A percentile compares a stretch with the other conserved stretches of the same genome.
Conservation (phyloP, 345 rosid species). For the Pugionium dolabratum region DNA sequence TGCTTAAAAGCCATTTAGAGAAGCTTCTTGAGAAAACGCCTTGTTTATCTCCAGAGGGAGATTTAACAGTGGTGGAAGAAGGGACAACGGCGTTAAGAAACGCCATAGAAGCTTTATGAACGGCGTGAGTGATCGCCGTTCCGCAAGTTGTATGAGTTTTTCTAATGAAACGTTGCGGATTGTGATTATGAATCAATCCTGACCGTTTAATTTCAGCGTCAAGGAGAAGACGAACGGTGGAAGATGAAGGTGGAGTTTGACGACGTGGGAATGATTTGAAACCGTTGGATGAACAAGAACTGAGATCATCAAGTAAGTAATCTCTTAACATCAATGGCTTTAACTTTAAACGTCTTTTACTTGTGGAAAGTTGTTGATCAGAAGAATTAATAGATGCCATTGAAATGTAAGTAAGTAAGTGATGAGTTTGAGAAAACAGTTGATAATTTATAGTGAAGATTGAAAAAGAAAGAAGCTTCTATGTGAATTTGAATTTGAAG, state of each 20-base stretch:
- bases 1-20: conserved; percentile 52
- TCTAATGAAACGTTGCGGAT: conserved; percentile 21
- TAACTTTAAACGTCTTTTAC: conserved; percentile 33
- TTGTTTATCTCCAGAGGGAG: conserved; percentile 20
- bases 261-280: conserved; percentile 87
- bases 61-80: conserved; percentile 32
- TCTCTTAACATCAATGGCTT: conserved; percentile 74
- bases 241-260: conserved; percentile 32
- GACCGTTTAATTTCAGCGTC: conserved; percentile 61
- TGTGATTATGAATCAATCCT: conserved; percentile 25
- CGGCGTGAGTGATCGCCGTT: conserved; percentile 47
- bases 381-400: conserved; percentile 42
- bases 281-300: conserved; percentile 89
- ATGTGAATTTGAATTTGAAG: conserved; percentile 35
- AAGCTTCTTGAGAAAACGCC: conserved; percentile 47
- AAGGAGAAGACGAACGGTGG: conserved; percentile 64
- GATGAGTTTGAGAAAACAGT: conserved; percentile 3
- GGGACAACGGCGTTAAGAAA: conserved; percentile 65
- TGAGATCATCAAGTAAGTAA: conserved; percentile 67
- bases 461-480: conserved; percentile 38
- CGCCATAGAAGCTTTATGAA: conserved; percentile 63
- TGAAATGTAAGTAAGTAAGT: neutral
- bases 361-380: conserved; percentile 37
- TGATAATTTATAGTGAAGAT: neutral
- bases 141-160: conserved; percentile 43